Evolutionary conservation across 2,329 filamentous ascomycete genomes (phyloP).

Genomic region (Periconia sp.): DNA sequence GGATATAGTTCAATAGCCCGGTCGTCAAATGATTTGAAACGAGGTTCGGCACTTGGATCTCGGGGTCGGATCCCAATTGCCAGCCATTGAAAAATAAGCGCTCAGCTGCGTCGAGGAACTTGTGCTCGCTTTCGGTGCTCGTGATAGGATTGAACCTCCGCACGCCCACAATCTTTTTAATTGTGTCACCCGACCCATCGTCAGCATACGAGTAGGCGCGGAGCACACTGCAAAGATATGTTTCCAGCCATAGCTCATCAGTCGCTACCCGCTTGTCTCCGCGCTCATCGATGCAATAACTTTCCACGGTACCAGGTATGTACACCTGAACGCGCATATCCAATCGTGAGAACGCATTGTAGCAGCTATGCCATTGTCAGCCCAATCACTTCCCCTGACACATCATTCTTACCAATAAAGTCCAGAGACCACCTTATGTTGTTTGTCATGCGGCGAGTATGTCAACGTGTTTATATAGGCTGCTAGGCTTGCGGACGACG

Average conservation of each 20-base stretch:
- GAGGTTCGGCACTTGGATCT: slow-evolving; percentile 95
- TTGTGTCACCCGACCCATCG: slow-evolving; percentile 90
- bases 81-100: slow-evolving; percentile 94
- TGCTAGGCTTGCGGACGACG: slow-evolving; percentile 93
- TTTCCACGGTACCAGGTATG: slow-evolving; percentile 94
- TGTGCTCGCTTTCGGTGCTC: slow-evolving; percentile 97
- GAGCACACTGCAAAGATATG: slow-evolving; percentile 92
- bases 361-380: slow-evolving; percentile 67
- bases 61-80: slow-evolving; percentile 94
- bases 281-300: slow-evolving; percentile 95
- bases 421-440: slow-evolving; percentile 89
- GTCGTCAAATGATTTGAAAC: slow-evolving; percentile 95
- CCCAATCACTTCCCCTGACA: slow-evolving; percentile 2
- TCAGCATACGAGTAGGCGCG: slow-evolving; percentile 97
- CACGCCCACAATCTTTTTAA: slow-evolving; percentile 97
- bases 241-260: slow-evolving; percentile 95
- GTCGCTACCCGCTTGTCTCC: slow-evolving; percentile 93
- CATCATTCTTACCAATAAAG: slow-evolving; percentile 77
- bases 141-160: slow-evolving; percentile 96
- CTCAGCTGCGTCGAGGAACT: slow-evolving; percentile 92
- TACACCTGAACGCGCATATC: slow-evolving; percentile 99
- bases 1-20: slow-evolving; percentile 92
- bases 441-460: slow-evolving; percentile 82
- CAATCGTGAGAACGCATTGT: slow-evolving; percentile 97
- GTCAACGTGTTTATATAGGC: slow-evolving; percentile 98